These are phyloP conservation scores for Limonium bicolor DNA, from an alignment of 148 eudicot species.

Conservation along the genomic window DNA sequence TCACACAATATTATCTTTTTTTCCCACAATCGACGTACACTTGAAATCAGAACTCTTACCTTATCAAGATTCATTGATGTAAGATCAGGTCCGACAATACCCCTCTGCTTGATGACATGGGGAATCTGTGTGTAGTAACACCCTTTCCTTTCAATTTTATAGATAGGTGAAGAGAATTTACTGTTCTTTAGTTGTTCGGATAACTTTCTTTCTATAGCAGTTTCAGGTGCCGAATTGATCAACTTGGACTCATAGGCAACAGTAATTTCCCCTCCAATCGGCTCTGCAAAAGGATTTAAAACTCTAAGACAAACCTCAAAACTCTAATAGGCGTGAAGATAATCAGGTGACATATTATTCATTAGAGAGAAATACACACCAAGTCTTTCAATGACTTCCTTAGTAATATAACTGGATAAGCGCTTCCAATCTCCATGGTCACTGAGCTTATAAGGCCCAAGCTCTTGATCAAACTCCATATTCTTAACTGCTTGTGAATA, in stretches of 20 bases:
- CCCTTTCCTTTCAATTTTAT: conserved; percentile 34
- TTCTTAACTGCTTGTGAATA: conserved; percentile 64
- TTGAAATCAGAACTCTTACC: conserved; percentile 20
- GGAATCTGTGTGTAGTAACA: conserved; percentile 81
- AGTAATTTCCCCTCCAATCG: conserved; percentile 79
- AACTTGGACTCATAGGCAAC: conserved; percentile 48
- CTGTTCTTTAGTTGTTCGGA: conserved; percentile 52
- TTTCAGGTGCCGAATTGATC: conserved; percentile 32
- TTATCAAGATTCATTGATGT: conserved; percentile 85
- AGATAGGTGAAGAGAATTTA: conserved; percentile 28
- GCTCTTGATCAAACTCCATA: conserved; percentile 80
- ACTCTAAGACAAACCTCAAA: background rate
- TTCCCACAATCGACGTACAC: background rate
- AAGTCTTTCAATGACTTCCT: conserved; percentile 51
- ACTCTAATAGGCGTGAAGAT: background rate
- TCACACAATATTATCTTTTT: background rate
- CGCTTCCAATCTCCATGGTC: conserved; percentile 74
- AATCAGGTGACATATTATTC: background rate
- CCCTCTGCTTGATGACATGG: conserved; percentile 69
- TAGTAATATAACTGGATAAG: conserved; percentile 60
- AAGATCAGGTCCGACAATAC: conserved; percentile 54
- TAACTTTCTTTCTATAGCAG: conserved; percentile 59
- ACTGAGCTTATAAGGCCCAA: conserved; percentile 69
- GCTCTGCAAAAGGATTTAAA: conserved; percentile 35
- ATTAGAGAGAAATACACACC: conserved; percentile 28